Percentiles rank a stretch among this genome's conserved stretches.
phyloP scores from a whole-genome alignment of 441 rosid species.

The Gossypium schwendimanii region DNA sequence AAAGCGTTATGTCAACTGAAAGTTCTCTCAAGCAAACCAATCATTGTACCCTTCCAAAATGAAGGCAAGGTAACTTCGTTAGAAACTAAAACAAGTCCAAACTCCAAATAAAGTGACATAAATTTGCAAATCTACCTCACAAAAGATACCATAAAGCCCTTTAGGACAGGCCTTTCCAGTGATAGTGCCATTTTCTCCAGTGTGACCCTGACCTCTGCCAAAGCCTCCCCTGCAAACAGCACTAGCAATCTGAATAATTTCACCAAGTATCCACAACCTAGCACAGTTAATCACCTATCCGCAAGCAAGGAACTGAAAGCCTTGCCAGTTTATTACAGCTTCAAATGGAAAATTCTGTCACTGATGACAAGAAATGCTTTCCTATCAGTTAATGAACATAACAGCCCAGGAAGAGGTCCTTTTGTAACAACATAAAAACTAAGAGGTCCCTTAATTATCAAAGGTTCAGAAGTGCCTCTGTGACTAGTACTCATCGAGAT shows the following conservation, averaged over 20 bases:
- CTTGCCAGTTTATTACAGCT: constrained; percentile 6
- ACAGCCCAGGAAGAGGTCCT: background rate
- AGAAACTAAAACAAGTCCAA: constrained; percentile 9
- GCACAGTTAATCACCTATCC: background rate
- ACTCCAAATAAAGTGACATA: background rate
- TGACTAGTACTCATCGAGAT: background rate
- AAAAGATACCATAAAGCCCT: constrained; percentile 81
- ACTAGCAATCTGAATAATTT: constrained; percentile 16
- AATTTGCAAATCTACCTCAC: constrained; percentile 48
- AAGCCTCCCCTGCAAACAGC: constrained; percentile 59
- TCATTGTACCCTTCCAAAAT: background rate
- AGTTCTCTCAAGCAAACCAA: background rate
- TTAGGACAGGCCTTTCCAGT: constrained; percentile 85
- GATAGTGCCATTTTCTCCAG: constrained; percentile 71
- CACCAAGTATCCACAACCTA: constrained; percentile 1
- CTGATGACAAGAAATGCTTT: background rate
- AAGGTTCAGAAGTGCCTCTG: background rate
- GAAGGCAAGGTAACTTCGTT: background rate
- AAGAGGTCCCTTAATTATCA: background rate
- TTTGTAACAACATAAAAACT: background rate
- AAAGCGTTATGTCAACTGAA: background rate
- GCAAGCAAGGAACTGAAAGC: background rate
- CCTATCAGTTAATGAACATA: background rate
- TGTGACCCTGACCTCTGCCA: constrained; percentile 51
- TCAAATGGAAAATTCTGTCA: background rate